Base-by-base conservation (phyloP, 495 filamentous ascomycete species). In the Parachaetomium inaequale region DNA sequence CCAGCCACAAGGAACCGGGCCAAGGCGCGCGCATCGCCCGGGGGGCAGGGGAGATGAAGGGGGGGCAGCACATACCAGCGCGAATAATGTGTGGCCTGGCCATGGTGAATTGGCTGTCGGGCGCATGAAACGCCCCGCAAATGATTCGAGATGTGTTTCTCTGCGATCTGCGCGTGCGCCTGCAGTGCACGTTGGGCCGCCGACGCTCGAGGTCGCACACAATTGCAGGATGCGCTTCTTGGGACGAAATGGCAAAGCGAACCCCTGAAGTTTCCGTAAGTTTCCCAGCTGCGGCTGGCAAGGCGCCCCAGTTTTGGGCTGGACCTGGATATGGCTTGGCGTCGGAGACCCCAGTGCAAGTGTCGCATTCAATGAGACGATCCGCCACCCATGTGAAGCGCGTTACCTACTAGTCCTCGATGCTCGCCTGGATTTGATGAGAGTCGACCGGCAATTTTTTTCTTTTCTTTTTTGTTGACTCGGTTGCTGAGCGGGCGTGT, bases 51-150 rank as follows among this genome's bases (percentile, higher is more conserved):
- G 64, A 63, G 55, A 63, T 65, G 55, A 66, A 67, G 56, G 63
- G 53, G 63, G 63, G 25, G 50, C 29, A 32, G 67, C 58, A 17
- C 70, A 66, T 85, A 92, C 89, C 89, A 69, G 89, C 89, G 76
- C 89, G 82, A 73, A 93, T 86, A 62, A 91, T 89, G 66, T 86
- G 81, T 70, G 89, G 89, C 71, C 88, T 84, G 66, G 88, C 84
- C 88, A 92, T 91, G 67, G 63, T 77, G 77, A 66, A 64, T 42
- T 47, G 58, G 53, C 59, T 45, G 40, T 58, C 38, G 58, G 50
- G 21, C 54, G 69, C 63, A 63, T 62, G 50, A 57, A 64, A 38
- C 62, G 28, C 61, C 63, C 64, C 45, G 64, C 64, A 47, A 58
- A 46, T 36, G 42, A 58, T 34, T 40, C 53, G 57, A 62, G 43